Conservation (phyloP, 1,284 basidiomycete genomes). For the Heliocybe sulcata region DNA sequence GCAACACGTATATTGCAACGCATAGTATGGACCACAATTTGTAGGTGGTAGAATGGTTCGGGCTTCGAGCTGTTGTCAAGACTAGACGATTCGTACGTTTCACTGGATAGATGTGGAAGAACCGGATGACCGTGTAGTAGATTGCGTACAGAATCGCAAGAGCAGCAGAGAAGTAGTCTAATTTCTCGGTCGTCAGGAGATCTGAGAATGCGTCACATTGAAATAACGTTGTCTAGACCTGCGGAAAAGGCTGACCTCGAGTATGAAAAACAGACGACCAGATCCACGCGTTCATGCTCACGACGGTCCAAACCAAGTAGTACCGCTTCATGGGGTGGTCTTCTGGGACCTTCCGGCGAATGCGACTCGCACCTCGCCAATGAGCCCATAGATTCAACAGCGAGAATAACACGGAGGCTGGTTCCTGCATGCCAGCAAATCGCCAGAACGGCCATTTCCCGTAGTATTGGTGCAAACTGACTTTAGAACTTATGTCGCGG, state of each 20-base stretch:
- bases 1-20: constrained; percentile 47
- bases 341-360: constrained; percentile 41
- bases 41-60: constrained; percentile 5
- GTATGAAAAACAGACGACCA: constrained; percentile 94
- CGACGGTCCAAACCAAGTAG: constrained; percentile 62
- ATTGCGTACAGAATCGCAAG: constrained; percentile 73
- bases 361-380: constrained; percentile 41
- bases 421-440: constrained; percentile 86
- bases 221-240: neutral
- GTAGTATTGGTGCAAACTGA: constrained; percentile 69
- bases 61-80: constrained; percentile 16
- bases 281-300: constrained; percentile 88
- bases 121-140: constrained; percentile 69
- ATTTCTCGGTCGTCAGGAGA: constrained; percentile 75
- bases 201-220: constrained; percentile 39
- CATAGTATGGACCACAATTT: constrained; percentile 39
- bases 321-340: constrained; percentile 67
- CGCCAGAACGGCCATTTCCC: constrained; percentile 98
- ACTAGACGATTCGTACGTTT: constrained; percentile 21
- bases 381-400: constrained; percentile 80
- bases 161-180: constrained; percentile 96
- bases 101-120: constrained; percentile 68
- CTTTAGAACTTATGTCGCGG: constrained; percentile 35
- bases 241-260: constrained; percentile 51
- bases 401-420: constrained; percentile 87